Evolutionary conservation across 2,329 filamentous ascomycete species (phyloP).

Genomic region (Trichoderma atroviride): DNA sequence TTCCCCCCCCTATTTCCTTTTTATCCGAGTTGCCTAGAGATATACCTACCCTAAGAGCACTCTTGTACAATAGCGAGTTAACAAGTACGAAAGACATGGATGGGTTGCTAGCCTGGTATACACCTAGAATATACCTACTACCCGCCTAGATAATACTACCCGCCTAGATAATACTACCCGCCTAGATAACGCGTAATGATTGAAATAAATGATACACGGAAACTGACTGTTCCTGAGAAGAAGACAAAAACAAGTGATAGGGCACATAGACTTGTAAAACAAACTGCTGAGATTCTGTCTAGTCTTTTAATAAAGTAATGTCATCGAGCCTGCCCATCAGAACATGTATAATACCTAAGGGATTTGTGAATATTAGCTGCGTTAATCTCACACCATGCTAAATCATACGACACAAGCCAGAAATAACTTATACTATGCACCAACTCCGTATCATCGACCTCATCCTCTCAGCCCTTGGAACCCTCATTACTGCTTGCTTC

Average conservation of each 20-base stretch:
- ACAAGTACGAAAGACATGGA: background rate
- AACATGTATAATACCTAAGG: background rate
- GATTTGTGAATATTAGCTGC: background rate
- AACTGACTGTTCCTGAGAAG: background rate
- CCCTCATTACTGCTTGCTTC: background rate
- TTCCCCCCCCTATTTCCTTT: background rate
- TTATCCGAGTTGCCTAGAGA: background rate
- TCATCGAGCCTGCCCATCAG: background rate
- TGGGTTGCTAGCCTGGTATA: background rate
- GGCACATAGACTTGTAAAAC: background rate
- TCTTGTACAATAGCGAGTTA: background rate
- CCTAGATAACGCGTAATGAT: background rate
- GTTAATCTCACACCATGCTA: background rate
- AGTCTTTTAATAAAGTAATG: background rate
- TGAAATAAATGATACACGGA: background rate
- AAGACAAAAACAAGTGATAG: background rate
- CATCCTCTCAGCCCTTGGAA: background rate
- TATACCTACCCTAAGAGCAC: background rate
- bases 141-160: background rate
- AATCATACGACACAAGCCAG: background rate
- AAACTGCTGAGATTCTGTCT: slow-evolving; percentile 12
- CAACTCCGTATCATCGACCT: background rate
- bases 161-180: background rate
- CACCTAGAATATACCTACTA: background rate
- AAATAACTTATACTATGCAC: slow-evolving; percentile 1